Conservation (phyloP, 352 stramenopile species). For the Phytophthora foliorum region DNA sequence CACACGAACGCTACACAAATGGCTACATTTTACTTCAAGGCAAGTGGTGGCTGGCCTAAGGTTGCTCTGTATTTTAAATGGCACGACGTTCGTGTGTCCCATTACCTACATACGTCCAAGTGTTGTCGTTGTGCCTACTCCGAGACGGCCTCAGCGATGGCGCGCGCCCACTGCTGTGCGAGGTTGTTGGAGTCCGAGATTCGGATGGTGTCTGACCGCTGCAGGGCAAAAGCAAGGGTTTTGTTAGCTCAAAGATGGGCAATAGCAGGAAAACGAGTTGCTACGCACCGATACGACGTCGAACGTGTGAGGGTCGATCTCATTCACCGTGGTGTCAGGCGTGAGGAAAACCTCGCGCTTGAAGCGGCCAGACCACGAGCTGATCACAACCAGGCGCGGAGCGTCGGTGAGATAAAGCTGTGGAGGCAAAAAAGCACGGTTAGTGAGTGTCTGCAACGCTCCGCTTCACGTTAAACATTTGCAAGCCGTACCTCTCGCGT, state of each 20-base stretch:
- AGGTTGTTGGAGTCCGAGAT: conserved; percentile 70
- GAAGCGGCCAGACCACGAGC: conserved; percentile 75
- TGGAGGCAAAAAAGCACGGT: neutral
- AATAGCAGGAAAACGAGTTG: neutral
- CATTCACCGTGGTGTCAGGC: conserved; percentile 71
- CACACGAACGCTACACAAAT: conserved; percentile 1
- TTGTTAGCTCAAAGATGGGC: neutral
- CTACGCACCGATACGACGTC: conserved; percentile 76
- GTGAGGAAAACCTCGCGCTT: conserved; percentile 80
- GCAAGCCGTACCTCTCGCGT: conserved; percentile 62
- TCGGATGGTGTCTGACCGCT: conserved; percentile 70
- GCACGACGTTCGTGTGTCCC: neutral
- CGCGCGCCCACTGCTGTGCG: conserved; percentile 67
- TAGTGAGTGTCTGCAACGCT: neutral
- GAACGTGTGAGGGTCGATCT: conserved; percentile 79
- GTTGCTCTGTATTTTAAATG: conserved; percentile 6
- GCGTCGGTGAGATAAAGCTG: conserved; percentile 80
- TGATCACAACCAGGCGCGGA: conserved; percentile 72
- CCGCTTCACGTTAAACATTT: neutral
- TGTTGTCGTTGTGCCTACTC: conserved; percentile 20
- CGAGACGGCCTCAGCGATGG: conserved; percentile 48
- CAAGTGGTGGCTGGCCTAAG: neutral
- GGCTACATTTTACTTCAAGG: conserved; percentile 12
- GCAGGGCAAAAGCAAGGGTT: neutral
- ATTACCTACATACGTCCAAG: neutral